Evolutionary conservation across 495 filamentous ascomycete genomes (phyloP), one percentile per base, ranked within the genome.

Genomic region (Aspergillus biplanus): DNA sequence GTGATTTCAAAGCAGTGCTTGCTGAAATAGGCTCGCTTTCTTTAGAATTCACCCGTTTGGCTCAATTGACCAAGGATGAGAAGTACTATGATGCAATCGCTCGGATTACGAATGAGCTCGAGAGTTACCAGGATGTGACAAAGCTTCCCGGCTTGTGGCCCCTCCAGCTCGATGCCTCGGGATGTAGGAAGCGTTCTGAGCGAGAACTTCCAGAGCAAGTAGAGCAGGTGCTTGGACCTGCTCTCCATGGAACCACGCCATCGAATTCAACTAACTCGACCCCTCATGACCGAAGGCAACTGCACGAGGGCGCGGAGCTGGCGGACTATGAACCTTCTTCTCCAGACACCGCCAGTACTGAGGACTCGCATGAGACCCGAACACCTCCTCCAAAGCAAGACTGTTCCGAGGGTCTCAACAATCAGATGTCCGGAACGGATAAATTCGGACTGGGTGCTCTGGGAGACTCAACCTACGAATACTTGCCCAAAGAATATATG

Each of bases 11-110:
- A 57, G 85, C 86, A 27, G 84, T 89, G 37, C 79, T 96, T 27
- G 93, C 95, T 0, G 95, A 99, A 73, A 73, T 99, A 49, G 96
- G 95, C 8, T 92, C 92, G 21, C 81, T 99, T 47, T 89, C 89
- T n/a, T 81, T 99, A 75, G 95, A 99, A 75, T 97, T 98, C 71
- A 99, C 95, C 6, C 87, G 95, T 31, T 82, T 99, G 47, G 90
- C 95, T 5, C 95, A 98, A 72, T 80, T 99, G 62, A 98, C 96
- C 8, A 87, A 89, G 62, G 80, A 97, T 52, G 74, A 88, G 44
- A 93, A 87, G 66, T 99, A 98, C 75, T 99, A 97, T 65, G 95
- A 99, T 80, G 95, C 96, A 3, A 83, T 98, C 65, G 92, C 94
- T 46, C 89, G 96, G 33, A 92, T 99, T 67, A 97, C 92, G 3